A percentile compares a stretch with the other conserved stretches of the same genome.
These are phyloP conservation scores for Lipomyces chichibuensis DNA, from an alignment of 805 yeast species.

Conservation along the genomic window DNA sequence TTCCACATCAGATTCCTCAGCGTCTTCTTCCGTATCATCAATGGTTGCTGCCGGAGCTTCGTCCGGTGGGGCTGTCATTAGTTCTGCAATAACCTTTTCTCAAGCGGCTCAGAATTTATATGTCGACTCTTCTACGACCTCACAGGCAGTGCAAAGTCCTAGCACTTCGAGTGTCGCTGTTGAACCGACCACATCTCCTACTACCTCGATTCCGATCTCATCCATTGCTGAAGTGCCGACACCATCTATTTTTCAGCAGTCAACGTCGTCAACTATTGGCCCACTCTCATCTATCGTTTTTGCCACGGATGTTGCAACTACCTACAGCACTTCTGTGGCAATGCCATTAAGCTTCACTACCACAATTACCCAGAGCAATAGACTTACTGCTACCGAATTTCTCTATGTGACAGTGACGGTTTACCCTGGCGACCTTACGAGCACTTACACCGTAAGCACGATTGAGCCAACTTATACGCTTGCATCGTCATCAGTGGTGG, in stretches of 20 bases:
- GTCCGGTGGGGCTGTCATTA: neutral
- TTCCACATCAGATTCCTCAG: conserved; percentile 10
- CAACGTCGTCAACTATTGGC: neutral
- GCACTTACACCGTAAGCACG: neutral
- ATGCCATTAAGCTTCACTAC: neutral
- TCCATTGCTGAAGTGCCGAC: neutral
- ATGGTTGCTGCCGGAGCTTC: conserved; percentile 1
- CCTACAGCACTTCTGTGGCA: neutral
- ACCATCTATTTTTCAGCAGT: neutral
- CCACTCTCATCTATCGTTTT: neutral
- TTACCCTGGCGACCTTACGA: neutral
- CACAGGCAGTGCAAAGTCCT: conserved; percentile 15
- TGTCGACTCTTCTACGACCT: neutral
- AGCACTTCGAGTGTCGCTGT: conserved; percentile 34
- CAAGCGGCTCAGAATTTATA: neutral
- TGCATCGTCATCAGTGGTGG: neutral
- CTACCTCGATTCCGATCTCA: neutral
- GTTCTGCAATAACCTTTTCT: neutral
- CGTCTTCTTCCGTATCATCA: conserved; percentile 2
- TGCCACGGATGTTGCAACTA: neutral
- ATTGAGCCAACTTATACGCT: neutral
- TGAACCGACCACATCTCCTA: conserved; percentile 17
- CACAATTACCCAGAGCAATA: neutral
- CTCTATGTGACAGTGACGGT: conserved; percentile 1
- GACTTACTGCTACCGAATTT: neutral